phyloP scores from a whole-genome alignment of 2,329 filamentous ascomycete genomes.

The Ophiostoma himal-ulmi region DNA sequence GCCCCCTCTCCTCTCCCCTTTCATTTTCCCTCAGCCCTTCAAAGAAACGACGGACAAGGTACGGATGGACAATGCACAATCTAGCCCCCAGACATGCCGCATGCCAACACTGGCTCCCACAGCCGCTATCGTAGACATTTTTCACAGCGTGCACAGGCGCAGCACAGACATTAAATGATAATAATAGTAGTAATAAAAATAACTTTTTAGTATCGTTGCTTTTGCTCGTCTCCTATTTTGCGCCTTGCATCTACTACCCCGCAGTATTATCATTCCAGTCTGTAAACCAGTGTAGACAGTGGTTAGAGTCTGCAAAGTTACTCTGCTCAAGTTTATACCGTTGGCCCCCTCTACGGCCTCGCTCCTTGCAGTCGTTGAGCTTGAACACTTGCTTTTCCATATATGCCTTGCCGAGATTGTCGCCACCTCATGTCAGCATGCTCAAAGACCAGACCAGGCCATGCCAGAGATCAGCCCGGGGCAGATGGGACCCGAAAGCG shows the following conservation, averaged over 20 bases:
- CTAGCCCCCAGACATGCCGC: conserved; percentile 5
- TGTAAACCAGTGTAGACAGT: neutral
- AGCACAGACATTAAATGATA: neutral
- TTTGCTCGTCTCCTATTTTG: neutral
- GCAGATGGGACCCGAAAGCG: neutral
- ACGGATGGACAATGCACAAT: neutral
- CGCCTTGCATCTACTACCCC: neutral
- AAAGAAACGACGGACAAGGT: neutral
- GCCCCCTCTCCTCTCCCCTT: neutral
- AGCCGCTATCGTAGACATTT: neutral
- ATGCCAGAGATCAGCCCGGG: neutral
- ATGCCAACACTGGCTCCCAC: neutral
- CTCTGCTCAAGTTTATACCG: neutral
- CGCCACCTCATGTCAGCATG: neutral
- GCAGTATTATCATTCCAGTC: neutral
- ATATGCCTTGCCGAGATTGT: neutral
- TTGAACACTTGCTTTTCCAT: neutral
- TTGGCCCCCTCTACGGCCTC: neutral
- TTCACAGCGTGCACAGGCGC: neutral
- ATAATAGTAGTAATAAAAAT: neutral
- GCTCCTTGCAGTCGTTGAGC: neutral
- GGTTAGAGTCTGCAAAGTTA: neutral
- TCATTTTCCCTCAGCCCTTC: neutral
- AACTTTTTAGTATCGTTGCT: conserved; percentile 8
- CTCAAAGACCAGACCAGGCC: neutral